Evolutionary conservation across 495 filamentous ascomycete species (phyloP), one percentile per base, ranked within the genome.

Genomic region (Bombardia bombarda): DNA sequence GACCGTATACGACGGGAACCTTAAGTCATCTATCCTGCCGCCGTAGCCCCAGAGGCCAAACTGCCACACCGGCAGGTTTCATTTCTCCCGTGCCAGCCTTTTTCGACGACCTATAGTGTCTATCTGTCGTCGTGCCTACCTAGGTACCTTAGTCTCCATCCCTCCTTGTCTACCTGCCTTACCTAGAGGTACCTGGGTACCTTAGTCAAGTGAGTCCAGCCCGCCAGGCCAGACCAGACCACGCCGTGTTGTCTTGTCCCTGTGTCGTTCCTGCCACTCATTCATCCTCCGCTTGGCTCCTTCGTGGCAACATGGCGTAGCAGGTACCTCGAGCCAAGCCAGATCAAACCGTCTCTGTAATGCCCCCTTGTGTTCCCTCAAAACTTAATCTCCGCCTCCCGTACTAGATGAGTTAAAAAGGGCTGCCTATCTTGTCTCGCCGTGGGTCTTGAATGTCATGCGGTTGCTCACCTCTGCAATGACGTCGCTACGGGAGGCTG

Each of bases 391-490:
- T 24, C n/a, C 30, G 17, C 33, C 20, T 34, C 45, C 22, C 17
- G 26, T 40, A 18, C 22, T 24, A 31, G 24, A 56, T 53, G 51
- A 49, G 43, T 57, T 62, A 57, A 53, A 46, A n/a, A n/a, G 38
- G 34, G 24, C 23, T 30, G 21, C 17, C 20, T 44, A 38, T 33
- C 32, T 46, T 38, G 28, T 23, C 9, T 46, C 23, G 23, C 49
- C 43, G 28, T 36, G 16, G 19, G 36, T 39, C 46, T 46, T 45
- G 49, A 44, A 53, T 64, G 67, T 66, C 62, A 68, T 70, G 66
- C 61, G 49, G 47, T 55, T 62, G 38, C 57, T 69, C 65, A 60
- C 53, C 61, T 62, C 57, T 56, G 56, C 63, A 40, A 74, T 72
- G 67, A 61, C 65, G 56, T 62, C 61, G 22, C 51, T 73, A 35